Evolutionary conservation across 495 filamentous ascomycete species (phyloP).

Genomic region (Penicillium nucicola): DNA sequence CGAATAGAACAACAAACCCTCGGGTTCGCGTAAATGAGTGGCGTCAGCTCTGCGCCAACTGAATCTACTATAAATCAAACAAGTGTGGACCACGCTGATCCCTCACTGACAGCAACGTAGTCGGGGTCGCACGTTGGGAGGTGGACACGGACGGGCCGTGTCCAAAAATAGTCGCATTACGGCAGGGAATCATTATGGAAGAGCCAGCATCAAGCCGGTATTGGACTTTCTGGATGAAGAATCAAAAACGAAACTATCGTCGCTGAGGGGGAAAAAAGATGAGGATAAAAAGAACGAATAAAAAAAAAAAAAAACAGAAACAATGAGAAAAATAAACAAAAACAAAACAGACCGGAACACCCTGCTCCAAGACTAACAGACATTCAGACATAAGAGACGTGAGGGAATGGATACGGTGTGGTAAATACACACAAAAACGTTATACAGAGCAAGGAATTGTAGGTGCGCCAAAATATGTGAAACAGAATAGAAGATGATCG

Average conservation of each 20-base stretch:
- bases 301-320: too few species aligned
- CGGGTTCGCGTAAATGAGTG: too few species aligned
- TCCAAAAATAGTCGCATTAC: too few species aligned
- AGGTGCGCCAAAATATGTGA: conserved; percentile 12
- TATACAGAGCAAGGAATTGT: conserved; percentile 14
- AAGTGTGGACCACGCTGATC: too few species aligned
- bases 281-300: too few species aligned
- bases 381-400: conserved; percentile 30
- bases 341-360: conserved; percentile 18
- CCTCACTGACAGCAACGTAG: too few species aligned
- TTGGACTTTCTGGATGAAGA: not conserved
- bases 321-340: not conserved
- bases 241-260: not conserved
- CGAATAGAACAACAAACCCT: too few species aligned
- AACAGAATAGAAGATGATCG: conserved; percentile 8
- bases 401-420: conserved; percentile 14
- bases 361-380: conserved; percentile 19
- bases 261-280: too few species aligned
- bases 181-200: not conserved
- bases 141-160: too few species aligned
- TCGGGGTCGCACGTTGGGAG: too few species aligned
- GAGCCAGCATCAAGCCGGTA: conserved; percentile 2
- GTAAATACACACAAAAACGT: conserved; percentile 14
- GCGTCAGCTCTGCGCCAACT: too few species aligned
- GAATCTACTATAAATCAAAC: too few species aligned